phyloP scores from a whole-genome alignment of 1,284 basidiomycete genomes.

The Ceratobasidium papillatum region DNA sequence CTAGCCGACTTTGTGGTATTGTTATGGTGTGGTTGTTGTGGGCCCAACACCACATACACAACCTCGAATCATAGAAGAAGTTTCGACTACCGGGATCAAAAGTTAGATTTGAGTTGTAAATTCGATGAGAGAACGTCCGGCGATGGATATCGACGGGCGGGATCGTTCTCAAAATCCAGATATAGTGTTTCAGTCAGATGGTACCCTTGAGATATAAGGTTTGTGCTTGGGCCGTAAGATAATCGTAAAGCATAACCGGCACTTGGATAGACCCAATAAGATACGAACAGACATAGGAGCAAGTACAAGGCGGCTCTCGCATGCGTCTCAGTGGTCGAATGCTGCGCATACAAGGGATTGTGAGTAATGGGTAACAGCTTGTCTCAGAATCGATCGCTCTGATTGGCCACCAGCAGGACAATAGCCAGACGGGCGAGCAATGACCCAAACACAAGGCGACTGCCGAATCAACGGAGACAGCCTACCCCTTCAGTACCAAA shows the following conservation, averaged over 20 bases:
- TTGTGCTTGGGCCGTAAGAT: not conserved
- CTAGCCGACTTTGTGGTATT: not conserved
- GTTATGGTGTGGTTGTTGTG: not conserved
- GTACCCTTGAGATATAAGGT: not conserved
- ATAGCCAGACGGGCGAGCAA: not conserved
- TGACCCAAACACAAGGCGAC: not conserved
- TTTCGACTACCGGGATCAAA: not conserved
- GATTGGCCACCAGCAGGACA: not conserved
- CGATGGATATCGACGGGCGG: not conserved
- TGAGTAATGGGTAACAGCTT: not conserved
- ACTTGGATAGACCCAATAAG: no score
- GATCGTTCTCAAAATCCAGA: not conserved
- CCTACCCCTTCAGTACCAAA: not conserved
- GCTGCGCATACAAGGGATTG: not conserved
- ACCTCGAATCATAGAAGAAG: not conserved
- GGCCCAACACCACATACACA: not conserved
- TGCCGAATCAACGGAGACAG: not conserved
- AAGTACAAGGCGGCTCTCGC: no score
- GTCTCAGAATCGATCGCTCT: not conserved
- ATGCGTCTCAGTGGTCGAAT: not conserved
- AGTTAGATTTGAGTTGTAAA: not conserved
- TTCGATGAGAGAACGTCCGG: no score
- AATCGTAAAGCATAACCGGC: no score
- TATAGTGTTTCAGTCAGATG: not conserved
- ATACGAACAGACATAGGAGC: no score